These are phyloP conservation scores for Boletus rufocinnamomeus DNA, from an alignment of 768 basidiomycete genomes.

Conservation along the genomic window DNA sequence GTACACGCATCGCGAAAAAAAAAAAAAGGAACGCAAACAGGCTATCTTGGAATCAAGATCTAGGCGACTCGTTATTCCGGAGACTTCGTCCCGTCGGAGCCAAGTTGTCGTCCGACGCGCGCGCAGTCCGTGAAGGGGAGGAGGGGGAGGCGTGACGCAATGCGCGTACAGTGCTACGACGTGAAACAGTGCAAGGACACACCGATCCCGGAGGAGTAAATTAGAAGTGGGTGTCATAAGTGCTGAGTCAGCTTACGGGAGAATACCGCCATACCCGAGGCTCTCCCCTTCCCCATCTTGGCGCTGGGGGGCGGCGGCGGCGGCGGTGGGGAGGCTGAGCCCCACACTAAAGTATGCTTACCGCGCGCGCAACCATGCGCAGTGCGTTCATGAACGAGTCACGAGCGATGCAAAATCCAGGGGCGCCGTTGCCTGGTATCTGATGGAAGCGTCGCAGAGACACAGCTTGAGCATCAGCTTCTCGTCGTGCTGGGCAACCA, in stretches of 20 bases:
- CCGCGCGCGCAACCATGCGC: neutral
- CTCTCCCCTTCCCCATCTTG: no score
- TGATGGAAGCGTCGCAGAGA: neutral
- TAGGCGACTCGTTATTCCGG: no score
- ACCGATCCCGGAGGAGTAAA: neutral
- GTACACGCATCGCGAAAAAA: no score
- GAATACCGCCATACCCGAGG: neutral
- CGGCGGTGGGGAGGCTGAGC: neutral
- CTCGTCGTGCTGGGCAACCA: neutral
- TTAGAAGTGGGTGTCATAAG: neutral
- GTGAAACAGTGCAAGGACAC: neutral
- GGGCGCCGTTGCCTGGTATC: neutral
- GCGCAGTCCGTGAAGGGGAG: no score
- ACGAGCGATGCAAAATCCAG: constrained; percentile 1
- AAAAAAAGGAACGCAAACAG: no score
- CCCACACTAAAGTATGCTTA: neutral
- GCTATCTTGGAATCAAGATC: no score
- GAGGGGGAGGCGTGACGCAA: no score
- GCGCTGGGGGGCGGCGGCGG: no score
- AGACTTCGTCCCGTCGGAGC: no score
- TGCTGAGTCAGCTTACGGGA: neutral
- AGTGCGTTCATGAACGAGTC: neutral
- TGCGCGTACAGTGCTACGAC: no score
- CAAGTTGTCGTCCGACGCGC: no score
- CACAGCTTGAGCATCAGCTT: neutral